A percentile compares a stretch with the other conserved stretches of the same genome.
Evolutionary conservation across 2,329 filamentous ascomycete species (phyloP).

Genomic region (Fusarium phyllophilum): DNA sequence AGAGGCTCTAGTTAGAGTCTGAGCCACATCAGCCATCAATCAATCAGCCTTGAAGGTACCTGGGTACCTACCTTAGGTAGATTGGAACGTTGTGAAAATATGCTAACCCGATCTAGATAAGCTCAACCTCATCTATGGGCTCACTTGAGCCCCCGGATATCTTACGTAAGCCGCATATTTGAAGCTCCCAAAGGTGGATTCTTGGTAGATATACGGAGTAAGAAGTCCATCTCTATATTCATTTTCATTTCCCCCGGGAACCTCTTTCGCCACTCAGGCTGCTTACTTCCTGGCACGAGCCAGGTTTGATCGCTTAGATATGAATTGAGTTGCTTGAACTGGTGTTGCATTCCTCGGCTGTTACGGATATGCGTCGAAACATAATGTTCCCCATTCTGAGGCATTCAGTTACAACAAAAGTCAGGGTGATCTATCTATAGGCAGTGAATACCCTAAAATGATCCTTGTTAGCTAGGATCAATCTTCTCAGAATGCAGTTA

Average conservation of each 20-base stretch:
- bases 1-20: slow-evolving; percentile 33
- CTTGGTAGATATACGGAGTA: neutral
- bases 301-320: neutral
- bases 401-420: neutral
- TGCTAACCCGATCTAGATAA: neutral
- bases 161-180: neutral
- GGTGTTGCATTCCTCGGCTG: neutral
- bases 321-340: neutral
- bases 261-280: neutral
- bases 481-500: neutral
- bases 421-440: neutral
- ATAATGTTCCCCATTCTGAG: neutral
- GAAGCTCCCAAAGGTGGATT: neutral
- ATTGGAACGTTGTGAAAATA: slow-evolving; percentile 3
- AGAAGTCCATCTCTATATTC: neutral
- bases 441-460: neutral
- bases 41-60: neutral
- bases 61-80: too few species aligned
- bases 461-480: neutral
- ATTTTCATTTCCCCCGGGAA: neutral
- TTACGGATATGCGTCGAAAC: neutral
- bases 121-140: neutral
- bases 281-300: neutral
- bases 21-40: slow-evolving; percentile 37
- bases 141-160: neutral